A percentile compares a stretch with the other conserved stretches of the same genome.
These are phyloP conservation scores for Nothopassalora personata DNA, from an alignment of 2,329 filamentous ascomycete genomes.

Conservation along the genomic window DNA sequence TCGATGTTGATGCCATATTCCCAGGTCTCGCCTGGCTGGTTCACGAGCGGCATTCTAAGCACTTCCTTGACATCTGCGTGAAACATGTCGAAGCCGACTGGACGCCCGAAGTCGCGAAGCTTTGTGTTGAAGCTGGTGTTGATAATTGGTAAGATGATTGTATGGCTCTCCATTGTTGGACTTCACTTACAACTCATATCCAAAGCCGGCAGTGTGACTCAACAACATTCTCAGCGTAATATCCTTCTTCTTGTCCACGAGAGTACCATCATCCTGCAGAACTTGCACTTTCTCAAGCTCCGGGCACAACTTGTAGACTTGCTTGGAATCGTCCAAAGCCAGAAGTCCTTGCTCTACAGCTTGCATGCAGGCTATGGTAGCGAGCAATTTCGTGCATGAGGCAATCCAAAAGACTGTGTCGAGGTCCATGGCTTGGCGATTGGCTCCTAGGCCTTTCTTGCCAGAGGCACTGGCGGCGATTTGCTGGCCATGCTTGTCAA, in stretches of 20 bases:
- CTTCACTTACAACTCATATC: conserved; percentile 39
- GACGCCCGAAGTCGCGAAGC: conserved; percentile 40
- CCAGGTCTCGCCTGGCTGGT: conserved; percentile 60
- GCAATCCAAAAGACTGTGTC: conserved; percentile 56
- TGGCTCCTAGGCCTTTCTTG: conserved; percentile 33
- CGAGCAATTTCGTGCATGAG: conserved; percentile 45
- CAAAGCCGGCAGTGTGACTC: conserved; percentile 48
- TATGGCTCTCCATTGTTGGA: neutral
- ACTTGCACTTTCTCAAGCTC: conserved; percentile 43
- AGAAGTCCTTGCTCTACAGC: conserved; percentile 42
- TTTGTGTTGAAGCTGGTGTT: conserved; percentile 38
- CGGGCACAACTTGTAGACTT: conserved; percentile 38
- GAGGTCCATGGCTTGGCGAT: conserved; percentile 50
- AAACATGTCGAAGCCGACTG: conserved; percentile 54
- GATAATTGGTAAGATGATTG: neutral
- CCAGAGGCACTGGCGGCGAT: conserved; percentile 41
- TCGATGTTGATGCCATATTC: conserved; percentile 50
- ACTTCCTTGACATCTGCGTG: conserved; percentile 48
- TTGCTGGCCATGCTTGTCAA: conserved; percentile 41
- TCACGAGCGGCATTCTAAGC: conserved; percentile 49
- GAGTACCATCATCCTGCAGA: conserved; percentile 36
- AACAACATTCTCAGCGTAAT: conserved; percentile 50
- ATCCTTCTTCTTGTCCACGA: conserved; percentile 39
- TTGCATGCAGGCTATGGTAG: conserved; percentile 45
- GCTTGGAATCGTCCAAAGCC: conserved; percentile 38